These are phyloP conservation scores for Coniochaeta sp. DNA, from an alignment of 2,329 filamentous ascomycete species.

Conservation along the genomic window DNA sequence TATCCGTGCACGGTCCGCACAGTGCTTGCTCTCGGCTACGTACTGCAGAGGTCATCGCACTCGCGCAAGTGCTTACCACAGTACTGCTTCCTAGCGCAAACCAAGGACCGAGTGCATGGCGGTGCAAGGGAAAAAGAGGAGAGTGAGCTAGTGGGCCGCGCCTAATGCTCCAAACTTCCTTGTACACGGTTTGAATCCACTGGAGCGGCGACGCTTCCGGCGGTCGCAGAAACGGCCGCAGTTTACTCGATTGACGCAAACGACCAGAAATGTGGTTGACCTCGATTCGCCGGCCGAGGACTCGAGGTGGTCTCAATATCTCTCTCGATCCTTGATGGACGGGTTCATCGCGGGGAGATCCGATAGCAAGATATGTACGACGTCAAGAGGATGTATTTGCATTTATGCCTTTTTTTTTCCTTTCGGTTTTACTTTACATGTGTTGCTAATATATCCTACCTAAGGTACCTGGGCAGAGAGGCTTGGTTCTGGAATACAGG, in stretches of 20 bases:
- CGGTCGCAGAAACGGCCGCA: constrained; percentile 10
- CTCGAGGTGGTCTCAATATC: too few relatives aligned
- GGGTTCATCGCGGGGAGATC: too few relatives aligned
- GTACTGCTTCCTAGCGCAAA: not conserved
- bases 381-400: too few relatives aligned
- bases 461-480: too few relatives aligned
- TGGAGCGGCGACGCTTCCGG: constrained; percentile 5
- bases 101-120: not conserved
- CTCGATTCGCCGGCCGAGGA: not conserved
- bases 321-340: too few relatives aligned
- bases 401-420: too few relatives aligned
- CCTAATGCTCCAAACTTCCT: not conserved
- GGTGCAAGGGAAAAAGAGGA: not conserved
- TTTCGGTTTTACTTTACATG: too few relatives aligned
- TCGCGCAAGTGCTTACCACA: not conserved
- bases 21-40: not conserved
- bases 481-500: too few relatives aligned
- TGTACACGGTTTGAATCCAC: not conserved
- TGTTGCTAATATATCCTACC: too few relatives aligned
- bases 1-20: not conserved
- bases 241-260: not conserved
- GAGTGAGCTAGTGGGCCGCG: constrained; percentile 1
- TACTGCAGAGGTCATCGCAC: not conserved
- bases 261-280: not conserved
- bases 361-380: too few relatives aligned